Conservation (phyloP, 495 filamentous ascomycete genomes). For the Penicillium crystallinum region DNA sequence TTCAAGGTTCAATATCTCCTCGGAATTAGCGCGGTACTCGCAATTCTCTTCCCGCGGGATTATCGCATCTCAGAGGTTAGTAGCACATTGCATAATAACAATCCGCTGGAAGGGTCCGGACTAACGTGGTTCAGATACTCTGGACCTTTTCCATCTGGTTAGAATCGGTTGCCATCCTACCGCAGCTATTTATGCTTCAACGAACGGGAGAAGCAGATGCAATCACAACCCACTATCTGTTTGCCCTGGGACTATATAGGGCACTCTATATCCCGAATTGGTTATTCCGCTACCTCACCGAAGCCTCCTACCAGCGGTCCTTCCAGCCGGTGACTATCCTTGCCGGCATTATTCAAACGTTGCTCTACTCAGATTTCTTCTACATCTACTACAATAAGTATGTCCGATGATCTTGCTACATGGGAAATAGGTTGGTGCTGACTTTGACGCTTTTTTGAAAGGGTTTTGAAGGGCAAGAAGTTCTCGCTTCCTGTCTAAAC, state of each 20-base stretch:
- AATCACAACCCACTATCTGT: slow-evolving; percentile 97
- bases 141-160: slow-evolving; percentile 99
- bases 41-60: slow-evolving; percentile 74
- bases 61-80: slow-evolving; percentile 63
- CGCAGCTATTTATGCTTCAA: slow-evolving; percentile 96
- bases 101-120: background rate
- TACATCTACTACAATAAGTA: slow-evolving; percentile 98
- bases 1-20: slow-evolving; percentile 94
- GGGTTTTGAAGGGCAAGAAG: slow-evolving; percentile 80
- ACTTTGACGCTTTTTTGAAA: slow-evolving; percentile 17
- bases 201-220: slow-evolving; percentile 96
- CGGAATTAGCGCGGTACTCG: slow-evolving; percentile 69
- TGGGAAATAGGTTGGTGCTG: background rate
- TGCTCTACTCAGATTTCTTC: slow-evolving; percentile 98
- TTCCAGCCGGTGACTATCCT: slow-evolving; percentile 78
- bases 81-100: background rate
- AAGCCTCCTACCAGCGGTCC: slow-evolving; percentile 46
- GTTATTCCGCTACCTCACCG: slow-evolving; percentile 81
- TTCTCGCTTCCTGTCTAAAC: slow-evolving; percentile 77
- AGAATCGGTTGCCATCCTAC: slow-evolving; percentile 91
- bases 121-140: slow-evolving; percentile 56
- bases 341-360: slow-evolving; percentile 86
- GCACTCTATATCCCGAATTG: slow-evolving; percentile 98
- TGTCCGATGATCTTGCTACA: slow-evolving; percentile 15
- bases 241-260: slow-evolving; percentile 85